Conservation (phyloP, 1,284 basidiomycete genomes). For the Sanghuangporus sanghuang region DNA sequence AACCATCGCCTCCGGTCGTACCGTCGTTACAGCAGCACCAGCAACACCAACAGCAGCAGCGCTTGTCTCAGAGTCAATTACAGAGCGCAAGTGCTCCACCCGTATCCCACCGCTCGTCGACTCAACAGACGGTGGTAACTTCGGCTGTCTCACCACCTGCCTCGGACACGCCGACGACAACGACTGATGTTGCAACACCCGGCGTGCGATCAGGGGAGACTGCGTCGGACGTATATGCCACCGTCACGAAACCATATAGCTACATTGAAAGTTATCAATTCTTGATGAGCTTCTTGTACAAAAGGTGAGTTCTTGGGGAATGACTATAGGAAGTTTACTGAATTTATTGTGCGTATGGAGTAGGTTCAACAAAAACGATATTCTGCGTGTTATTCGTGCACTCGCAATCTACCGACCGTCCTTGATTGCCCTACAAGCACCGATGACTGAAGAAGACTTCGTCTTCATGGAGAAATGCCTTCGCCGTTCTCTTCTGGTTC, state of each 20-base stretch:
- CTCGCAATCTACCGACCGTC: conserved; percentile 93
- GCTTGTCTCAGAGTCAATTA: not conserved
- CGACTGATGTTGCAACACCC: conserved; percentile 18
- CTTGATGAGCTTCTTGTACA: conserved; percentile 87
- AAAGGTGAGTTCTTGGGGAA: conserved; percentile 46
- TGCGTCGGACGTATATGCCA: conserved; percentile 57
- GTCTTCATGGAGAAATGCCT: conserved; percentile 95
- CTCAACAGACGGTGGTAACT: not conserved
- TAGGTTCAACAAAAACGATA: conserved; percentile 95
- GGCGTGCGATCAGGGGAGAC: conserved; percentile 19
- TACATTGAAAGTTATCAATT: conserved; percentile 94
- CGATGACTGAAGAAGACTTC: conserved; percentile 88
- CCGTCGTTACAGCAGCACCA: conserved; percentile 1
- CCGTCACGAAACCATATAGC: conserved; percentile 79
- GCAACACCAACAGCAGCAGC: conserved; percentile 4
- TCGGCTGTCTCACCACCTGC: conserved; percentile 18
- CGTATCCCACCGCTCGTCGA: not conserved
- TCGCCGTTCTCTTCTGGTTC: conserved; percentile 85
- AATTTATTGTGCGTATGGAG: not conserved
- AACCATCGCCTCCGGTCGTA: not conserved
- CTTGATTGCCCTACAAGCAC: conserved; percentile 95
- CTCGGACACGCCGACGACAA: conserved; percentile 11
- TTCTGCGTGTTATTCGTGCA: conserved; percentile 89
- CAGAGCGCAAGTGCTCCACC: not conserved
- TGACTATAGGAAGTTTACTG: not conserved